These are phyloP conservation scores for Colletotrichum horii DNA, from an alignment of 2,329 filamentous ascomycete species.

Conservation along the genomic window DNA sequence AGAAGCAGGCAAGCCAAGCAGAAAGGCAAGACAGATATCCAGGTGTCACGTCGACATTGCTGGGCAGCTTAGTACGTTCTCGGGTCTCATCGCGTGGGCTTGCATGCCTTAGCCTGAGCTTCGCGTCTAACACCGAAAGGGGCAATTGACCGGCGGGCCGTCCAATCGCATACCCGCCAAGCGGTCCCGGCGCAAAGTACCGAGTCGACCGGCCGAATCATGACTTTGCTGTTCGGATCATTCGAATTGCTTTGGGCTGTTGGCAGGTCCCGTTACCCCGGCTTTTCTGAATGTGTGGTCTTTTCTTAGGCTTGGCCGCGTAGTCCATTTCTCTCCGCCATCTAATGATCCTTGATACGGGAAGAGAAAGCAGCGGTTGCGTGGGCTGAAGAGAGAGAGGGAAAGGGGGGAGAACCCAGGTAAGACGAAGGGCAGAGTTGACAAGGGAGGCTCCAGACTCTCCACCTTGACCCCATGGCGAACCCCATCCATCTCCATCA, in stretches of 20 bases:
- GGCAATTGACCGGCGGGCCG: slow-evolving; percentile 10
- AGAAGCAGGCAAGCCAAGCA: neutral
- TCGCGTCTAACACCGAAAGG: slow-evolving; percentile 22
- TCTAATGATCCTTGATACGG: neutral
- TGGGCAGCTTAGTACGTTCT: neutral
- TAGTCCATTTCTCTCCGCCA: neutral
- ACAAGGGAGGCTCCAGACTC: neutral
- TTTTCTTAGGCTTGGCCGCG: neutral
- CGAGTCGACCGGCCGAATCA: neutral
- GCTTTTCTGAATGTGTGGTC: neutral
- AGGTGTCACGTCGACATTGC: neutral
- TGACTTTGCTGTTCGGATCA: neutral
- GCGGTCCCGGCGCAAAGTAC: slow-evolving; percentile 14
- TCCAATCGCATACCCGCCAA: slow-evolving; percentile 19
- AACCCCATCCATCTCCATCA: neutral
- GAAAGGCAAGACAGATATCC: neutral
- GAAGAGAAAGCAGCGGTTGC: neutral
- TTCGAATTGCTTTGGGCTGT: neutral
- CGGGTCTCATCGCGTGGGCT: slow-evolving; percentile 9
- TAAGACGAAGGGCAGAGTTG: neutral
- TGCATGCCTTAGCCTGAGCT: slow-evolving; percentile 10
- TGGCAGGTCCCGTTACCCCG: slow-evolving; percentile 2
- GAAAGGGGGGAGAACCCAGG: neutral
- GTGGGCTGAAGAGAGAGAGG: neutral
- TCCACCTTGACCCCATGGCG: neutral